Evolutionary conservation across 805 yeast species (phyloP).

Genomic region (Starmerella cellae): DNA sequence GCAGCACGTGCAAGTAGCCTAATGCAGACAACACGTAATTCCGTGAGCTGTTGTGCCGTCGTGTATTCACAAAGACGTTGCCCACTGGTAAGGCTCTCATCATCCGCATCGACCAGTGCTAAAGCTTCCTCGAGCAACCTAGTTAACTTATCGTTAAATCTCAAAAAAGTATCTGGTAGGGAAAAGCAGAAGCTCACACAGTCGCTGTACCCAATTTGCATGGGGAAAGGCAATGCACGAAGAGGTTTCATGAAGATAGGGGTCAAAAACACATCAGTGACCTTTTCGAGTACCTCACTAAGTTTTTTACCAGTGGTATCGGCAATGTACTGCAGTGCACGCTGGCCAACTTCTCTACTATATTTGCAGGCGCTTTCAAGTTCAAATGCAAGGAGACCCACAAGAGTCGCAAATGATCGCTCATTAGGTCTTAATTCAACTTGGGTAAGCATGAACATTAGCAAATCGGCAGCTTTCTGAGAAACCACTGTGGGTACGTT

Average conservation of each 20-base stretch:
- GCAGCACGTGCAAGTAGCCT: slow-evolving; percentile 68
- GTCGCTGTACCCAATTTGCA: slow-evolving; percentile 97
- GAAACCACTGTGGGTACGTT: slow-evolving; percentile 77
- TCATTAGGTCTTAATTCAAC: slow-evolving; percentile 35
- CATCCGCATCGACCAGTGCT: slow-evolving; percentile 94
- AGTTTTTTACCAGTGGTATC: slow-evolving; percentile 57
- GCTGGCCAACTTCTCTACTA: slow-evolving; percentile 72
- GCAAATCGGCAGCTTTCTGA: slow-evolving; percentile 53
- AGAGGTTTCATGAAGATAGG: slow-evolving; percentile 96
- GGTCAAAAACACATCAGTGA: slow-evolving; percentile 66
- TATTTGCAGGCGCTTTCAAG: slow-evolving; percentile 74
- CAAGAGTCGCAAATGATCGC: slow-evolving; percentile 64
- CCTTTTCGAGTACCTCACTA: slow-evolving; percentile 65
- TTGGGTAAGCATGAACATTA: slow-evolving; percentile 41
- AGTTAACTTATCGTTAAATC: slow-evolving; percentile 78
- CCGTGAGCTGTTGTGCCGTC: slow-evolving; percentile 77
- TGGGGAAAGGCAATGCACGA: slow-evolving; percentile 92
- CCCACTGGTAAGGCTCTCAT: slow-evolving; percentile 80
- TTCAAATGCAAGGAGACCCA: slow-evolving; percentile 85
- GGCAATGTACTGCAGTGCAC: slow-evolving; percentile 52
- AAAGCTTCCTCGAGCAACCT: slow-evolving; percentile 78
- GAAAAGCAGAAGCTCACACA: slow-evolving; percentile 87
- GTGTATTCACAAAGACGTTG: slow-evolving; percentile 75
- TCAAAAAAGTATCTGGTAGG: slow-evolving; percentile 65
- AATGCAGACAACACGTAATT: slow-evolving; percentile 81